Conservation (phyloP, 2,329 filamentous ascomycete species). For the Aschersonia sp. region DNA sequence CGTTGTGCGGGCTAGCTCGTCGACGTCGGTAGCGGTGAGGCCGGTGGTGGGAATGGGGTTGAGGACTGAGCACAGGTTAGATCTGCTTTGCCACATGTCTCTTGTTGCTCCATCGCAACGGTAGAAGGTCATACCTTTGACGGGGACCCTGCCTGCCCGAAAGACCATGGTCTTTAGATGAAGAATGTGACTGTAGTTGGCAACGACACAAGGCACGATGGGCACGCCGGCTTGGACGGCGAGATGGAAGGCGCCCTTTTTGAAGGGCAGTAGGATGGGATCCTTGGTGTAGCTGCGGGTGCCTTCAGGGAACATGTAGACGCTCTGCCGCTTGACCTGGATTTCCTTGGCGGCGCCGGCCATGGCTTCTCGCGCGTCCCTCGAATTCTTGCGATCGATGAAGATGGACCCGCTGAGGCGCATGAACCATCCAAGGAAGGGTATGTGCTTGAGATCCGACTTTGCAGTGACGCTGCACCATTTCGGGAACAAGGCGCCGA, state of each 20-base stretch:
- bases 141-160: constrained; percentile 53
- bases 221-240: constrained; percentile 89
- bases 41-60: constrained; percentile 66
- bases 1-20: constrained; percentile 52
- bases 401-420: constrained; percentile 78
- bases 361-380: constrained; percentile 75
- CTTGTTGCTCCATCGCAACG: not conserved
- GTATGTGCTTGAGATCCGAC: constrained; percentile 61
- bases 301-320: constrained; percentile 84
- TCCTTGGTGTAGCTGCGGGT: constrained; percentile 80
- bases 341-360: constrained; percentile 72
- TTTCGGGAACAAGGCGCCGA: constrained; percentile 77
- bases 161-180: constrained; percentile 52
- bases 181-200: constrained; percentile 66
- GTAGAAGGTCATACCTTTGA: constrained; percentile 42
- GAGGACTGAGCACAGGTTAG: constrained; percentile 39
- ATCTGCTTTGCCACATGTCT: too few species aligned
- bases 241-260: constrained; percentile 96
- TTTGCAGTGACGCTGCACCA: constrained; percentile 93
- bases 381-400: constrained; percentile 79
- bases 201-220: constrained; percentile 72
- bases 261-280: constrained; percentile 81
- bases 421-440: constrained; percentile 94
- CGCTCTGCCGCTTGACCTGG: constrained; percentile 53
- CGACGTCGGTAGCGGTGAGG: constrained; percentile 63